Evolutionary conservation across 305 asterid genomes (phyloP).

Genomic region (Lippia alba): DNA sequence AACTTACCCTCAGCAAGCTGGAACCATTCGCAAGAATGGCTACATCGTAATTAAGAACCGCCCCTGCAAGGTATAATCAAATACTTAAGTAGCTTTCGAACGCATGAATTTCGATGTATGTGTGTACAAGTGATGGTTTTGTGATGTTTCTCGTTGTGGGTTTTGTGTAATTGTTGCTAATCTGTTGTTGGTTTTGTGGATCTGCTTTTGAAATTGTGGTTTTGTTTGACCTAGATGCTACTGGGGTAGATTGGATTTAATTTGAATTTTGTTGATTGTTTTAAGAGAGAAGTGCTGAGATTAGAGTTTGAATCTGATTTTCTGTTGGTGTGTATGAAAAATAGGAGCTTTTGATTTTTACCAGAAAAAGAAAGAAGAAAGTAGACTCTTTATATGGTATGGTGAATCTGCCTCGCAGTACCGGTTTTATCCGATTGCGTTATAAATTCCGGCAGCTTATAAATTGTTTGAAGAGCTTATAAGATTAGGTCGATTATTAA

Average conservation of each 20-base stretch:
- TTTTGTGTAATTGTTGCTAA: not conserved
- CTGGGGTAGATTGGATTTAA: too few species aligned
- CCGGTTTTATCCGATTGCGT: not conserved
- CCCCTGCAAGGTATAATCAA: constrained; percentile 29
- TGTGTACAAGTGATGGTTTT: not conserved
- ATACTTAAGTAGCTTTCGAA: not conserved
- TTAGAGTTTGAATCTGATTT: not conserved
- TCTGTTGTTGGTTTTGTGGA: constrained; percentile 4
- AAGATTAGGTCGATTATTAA: not conserved
- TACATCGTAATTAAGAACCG: constrained; percentile 30
- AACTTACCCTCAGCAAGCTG: constrained; percentile 36
- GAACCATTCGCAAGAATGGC: constrained; percentile 36
- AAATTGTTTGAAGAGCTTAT: not conserved
- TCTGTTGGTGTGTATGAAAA: not conserved
- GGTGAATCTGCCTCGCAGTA: not conserved
- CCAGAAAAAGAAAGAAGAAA: too few species aligned
- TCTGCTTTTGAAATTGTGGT: constrained; percentile 9
- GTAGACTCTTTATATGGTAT: not conserved
- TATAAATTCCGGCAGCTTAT: too few species aligned
- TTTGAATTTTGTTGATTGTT: not conserved
- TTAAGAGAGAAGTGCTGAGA: not conserved
- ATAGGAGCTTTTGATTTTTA: not conserved
- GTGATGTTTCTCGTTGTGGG: not conserved
- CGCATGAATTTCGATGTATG: not conserved
- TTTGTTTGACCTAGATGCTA: not conserved